Base-by-base conservation (phyloP, 2,329 filamentous ascomycete genomes). In the Alternaria viburni region DNA sequence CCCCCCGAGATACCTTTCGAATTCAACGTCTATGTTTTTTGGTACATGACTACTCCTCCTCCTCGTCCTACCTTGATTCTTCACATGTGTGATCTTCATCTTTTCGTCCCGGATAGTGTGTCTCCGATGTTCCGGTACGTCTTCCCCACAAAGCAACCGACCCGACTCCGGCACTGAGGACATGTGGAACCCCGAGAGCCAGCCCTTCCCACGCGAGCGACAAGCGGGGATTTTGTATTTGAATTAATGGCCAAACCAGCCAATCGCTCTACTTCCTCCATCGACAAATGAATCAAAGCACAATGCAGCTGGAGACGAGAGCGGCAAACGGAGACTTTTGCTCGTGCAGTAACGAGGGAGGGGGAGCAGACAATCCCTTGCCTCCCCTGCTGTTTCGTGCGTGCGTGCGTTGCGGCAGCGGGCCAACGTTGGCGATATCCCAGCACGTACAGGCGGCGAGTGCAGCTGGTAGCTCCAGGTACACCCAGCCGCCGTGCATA, bases 1-100 rank as follows among this genome's bases (percentile, higher is more conserved):
- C 59, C 56, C 55, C 55, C 54, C 54, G 56, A 68, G 64, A 68
- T 66, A 66, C 66, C 66, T 66, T 66, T 64, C 45, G 56, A 68
- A 64, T 68, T 66, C 15, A 62, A 57, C 28, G 54, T 43, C 59
- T 43, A 36, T 57, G 25, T 61, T 61, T 57, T 57, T 56, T 54
- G 25, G 25, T 52, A 52, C 19, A 46, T 23, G 3, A 23, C 44
- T 23, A 23, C 19, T 15, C 21, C 44, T 21, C n/a, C 5, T 3
- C 0, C 8, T 19, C 5, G 10, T 17, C 28, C 4, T n/a, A 3
- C 13, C 36, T 28, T 36, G 17, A 36, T 28, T 13, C 56, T 36
- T 51, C 28, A 25, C 30, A 26, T 51, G 56, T 44, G 56, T 54
- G 36, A 54, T 36, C 25, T 52, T 54, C 26, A 28, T 12, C 17